phyloP scores from a whole-genome alignment of 2,329 filamentous ascomycete genomes.

The Fusarium ambrosium region DNA sequence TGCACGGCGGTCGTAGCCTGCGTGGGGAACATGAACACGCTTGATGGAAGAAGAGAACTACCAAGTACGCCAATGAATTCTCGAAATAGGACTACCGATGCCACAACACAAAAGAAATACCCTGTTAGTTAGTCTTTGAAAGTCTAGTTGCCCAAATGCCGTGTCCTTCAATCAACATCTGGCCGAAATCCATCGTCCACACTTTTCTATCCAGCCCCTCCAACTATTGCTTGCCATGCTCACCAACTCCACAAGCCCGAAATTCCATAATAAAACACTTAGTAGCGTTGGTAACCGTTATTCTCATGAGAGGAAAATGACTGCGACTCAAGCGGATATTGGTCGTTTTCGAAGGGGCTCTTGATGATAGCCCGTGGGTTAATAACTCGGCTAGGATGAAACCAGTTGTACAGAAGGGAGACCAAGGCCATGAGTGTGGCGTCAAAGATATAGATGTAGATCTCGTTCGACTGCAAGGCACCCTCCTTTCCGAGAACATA shows the following conservation, averaged over 20 bases:
- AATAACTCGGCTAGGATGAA: constrained; percentile 26
- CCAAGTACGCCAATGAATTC: background rate
- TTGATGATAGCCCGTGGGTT: background rate
- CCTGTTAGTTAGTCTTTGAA: no score
- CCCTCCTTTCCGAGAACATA: constrained; percentile 53
- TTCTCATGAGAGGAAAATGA: background rate
- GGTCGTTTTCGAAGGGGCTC: background rate
- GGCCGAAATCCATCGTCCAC: background rate
- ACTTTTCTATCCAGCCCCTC: background rate
- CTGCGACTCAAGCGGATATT: background rate
- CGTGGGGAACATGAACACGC: background rate
- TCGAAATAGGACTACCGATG: background rate
- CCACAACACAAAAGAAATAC: background rate
- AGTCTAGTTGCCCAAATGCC: background rate
- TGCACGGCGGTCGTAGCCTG: background rate
- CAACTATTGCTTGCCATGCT: background rate
- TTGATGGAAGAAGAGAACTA: background rate
- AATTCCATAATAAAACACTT: background rate
- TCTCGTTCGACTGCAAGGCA: constrained; percentile 50
- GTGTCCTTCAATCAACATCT: background rate
- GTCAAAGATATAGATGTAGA: constrained; percentile 54
- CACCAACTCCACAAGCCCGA: background rate
- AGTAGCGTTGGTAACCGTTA: background rate
- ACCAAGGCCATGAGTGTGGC: constrained; percentile 48
- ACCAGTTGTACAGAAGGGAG: constrained; percentile 31